Evolutionary conservation across 768 basidiomycete species (phyloP), one percentile per base, ranked within the genome.

Genomic region (Imleria badia): DNA sequence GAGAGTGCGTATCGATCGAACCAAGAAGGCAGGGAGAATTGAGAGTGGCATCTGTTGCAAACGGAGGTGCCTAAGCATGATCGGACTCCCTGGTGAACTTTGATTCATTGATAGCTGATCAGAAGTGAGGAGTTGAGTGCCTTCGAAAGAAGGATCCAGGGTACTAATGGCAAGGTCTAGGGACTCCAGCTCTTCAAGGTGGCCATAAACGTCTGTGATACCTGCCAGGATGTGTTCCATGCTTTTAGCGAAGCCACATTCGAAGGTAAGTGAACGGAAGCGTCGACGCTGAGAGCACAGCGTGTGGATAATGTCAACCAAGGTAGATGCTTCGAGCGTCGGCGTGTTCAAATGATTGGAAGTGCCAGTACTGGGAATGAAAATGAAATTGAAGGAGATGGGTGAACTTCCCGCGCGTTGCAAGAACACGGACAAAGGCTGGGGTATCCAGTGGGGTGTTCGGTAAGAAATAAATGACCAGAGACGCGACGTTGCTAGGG

Each of bases 391-490:
- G 54, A 79, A 60, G 31, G 73, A 73, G 22, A 80, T 63, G 33
- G 65, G 69, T 12, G 69, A 64, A 38, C 48, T 55, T 38, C 59
- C 65, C 6, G 76, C 77, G 45, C 76, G 75, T 45, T 69, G 56
- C 55, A 77, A 56, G 55, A 74, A 78, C 17, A 63, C 44, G n/a
- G 51, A 51, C 50, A 72, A 33, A 9, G 64, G 60, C 35, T 48
- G 56, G 20, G 59, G 54, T 31, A 52, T 62, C 71, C 65, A 73
- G 3, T 40, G 45, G 10, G 48, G 40, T 41, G 63, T 68, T 47
- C 64, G 64, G 51, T 67, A 70, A 11, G 62, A 66, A 26, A 80
- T 65, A 31, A 61, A 65, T 8, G 76, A 70, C 82, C 82, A 84
- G 19, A 84, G 71, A 8, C 59, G 51, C 5, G 81, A 71, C 7